These are phyloP conservation scores for Centella asiatica DNA, from an alignment of 129 eudicot genomes.

Conservation along the genomic window DNA sequence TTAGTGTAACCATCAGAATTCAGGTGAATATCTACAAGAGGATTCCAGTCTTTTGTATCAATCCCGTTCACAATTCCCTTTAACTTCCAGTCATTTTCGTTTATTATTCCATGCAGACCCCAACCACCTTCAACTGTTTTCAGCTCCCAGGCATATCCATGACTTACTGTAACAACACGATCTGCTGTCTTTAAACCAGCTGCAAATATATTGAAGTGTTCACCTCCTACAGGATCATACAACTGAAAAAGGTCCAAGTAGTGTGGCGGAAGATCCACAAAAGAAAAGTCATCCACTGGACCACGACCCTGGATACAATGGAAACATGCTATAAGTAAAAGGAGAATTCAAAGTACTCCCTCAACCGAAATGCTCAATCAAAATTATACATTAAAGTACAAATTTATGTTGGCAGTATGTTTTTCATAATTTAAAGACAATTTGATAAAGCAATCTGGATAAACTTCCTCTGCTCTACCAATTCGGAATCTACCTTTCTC, in stretches of 20 bases:
- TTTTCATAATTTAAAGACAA: too few relatives aligned
- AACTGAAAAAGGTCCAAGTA: constrained; percentile 66
- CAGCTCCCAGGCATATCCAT: constrained; percentile 89
- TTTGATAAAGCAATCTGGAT: too few relatives aligned
- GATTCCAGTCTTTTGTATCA: constrained; percentile 85
- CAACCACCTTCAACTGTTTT: constrained; percentile 88
- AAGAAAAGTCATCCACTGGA: constrained; percentile 71
- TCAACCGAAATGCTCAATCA: too few relatives aligned
- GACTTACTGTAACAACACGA: constrained; percentile 86
- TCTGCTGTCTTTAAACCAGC: constrained; percentile 87
- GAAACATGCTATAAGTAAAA: neutral
- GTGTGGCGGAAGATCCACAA: constrained; percentile 74
- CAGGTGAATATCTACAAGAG: constrained; percentile 52
- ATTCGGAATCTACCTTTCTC: too few relatives aligned
- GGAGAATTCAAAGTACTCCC: neutral
- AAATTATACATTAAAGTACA: too few relatives aligned
- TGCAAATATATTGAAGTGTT: constrained; percentile 90
- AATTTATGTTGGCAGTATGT: too few relatives aligned
- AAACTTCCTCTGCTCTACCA: too few relatives aligned
- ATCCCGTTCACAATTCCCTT: constrained; percentile 87
- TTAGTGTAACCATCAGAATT: constrained; percentile 76
- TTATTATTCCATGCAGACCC: constrained; percentile 76
- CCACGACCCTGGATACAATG: constrained; percentile 76
- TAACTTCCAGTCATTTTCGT: constrained; percentile 84
- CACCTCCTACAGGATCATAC: constrained; percentile 90